Conservation (phyloP, 352 stramenopile species). For the Blastocystis sp. region DNA sequence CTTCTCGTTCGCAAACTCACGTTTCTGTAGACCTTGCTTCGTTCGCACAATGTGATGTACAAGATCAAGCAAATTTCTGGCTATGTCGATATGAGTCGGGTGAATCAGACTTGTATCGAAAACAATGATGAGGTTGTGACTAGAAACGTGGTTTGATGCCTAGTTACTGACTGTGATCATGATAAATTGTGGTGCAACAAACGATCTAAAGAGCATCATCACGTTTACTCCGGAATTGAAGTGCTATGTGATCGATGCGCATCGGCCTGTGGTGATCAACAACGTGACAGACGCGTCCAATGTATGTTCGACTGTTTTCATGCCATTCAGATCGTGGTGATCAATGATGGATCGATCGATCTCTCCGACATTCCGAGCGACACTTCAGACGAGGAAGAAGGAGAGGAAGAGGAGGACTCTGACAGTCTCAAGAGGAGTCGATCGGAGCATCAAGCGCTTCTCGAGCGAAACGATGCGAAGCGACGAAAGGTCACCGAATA, state of each 20-base stretch:
- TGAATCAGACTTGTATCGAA: slow-evolving; percentile 27
- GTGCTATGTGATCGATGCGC: slow-evolving; percentile 10
- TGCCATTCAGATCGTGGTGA: not conserved
- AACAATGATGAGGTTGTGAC: not conserved
- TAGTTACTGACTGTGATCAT: slow-evolving; percentile 13
- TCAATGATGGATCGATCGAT: slow-evolving; percentile 24
- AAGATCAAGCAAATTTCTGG: slow-evolving; percentile 55
- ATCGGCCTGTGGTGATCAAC: not conserved
- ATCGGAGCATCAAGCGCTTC: not conserved
- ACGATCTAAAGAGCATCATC: not conserved
- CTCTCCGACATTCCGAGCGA: not conserved
- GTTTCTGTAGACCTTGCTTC: not conserved
- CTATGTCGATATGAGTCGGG: slow-evolving; percentile 21
- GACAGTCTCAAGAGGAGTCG: not conserved
- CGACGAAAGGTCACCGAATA: not conserved
- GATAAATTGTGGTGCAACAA: slow-evolving; percentile 37
- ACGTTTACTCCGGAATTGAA: not conserved
- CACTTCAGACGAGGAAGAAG: not conserved
- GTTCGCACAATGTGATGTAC: slow-evolving; percentile 21
- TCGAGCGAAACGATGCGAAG: not conserved
- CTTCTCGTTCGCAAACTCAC: not conserved
- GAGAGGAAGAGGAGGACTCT: not conserved
- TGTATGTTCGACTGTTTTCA: not conserved
- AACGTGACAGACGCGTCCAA: not conserved
- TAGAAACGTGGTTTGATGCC: not conserved